A percentile compares a stretch with the other conserved stretches of the same genome.
Conservation (phyloP, 129 eudicot genomes). For the Tagetes erecta region DNA sequence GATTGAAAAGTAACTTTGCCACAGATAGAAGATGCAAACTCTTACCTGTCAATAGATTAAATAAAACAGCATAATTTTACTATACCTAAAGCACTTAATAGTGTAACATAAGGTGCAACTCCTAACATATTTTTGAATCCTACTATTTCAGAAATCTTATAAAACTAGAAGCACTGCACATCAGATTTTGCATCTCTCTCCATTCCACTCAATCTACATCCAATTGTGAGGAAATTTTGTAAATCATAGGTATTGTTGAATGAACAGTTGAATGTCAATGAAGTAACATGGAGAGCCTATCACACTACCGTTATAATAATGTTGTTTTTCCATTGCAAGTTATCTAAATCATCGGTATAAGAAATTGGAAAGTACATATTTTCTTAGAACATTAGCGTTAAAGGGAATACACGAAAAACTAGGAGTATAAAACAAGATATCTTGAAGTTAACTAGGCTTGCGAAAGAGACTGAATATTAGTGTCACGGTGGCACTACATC, state of each 20-base stretch:
- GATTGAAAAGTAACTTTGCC: slow-evolving; percentile 76
- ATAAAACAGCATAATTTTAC: slow-evolving; percentile 17
- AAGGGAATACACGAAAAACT: neutral
- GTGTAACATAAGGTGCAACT: neutral
- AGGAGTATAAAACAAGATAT: neutral
- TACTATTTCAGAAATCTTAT: slow-evolving; percentile 8
- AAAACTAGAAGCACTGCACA: neutral
- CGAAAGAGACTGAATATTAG: neutral
- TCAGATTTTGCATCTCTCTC: neutral
- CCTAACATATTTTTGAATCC: slow-evolving; percentile 10
- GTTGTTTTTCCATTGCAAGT: neutral
- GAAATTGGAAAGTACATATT: neutral
- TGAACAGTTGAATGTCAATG: slow-evolving; percentile 1
- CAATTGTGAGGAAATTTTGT: slow-evolving; percentile 6
- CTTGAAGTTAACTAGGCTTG: neutral
- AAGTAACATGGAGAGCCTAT: slow-evolving; percentile 9
- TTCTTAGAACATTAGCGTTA: neutral
- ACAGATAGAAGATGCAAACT: slow-evolving; percentile 64
- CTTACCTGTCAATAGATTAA: slow-evolving; percentile 52
- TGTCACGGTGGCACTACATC: slow-evolving; percentile 12
- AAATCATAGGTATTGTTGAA: neutral
- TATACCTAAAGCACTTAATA: slow-evolving; percentile 13
- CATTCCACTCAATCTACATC: slow-evolving; percentile 18
- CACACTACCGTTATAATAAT: slow-evolving; percentile 1
- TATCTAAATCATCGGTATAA: neutral